Evolutionary conservation across 2,329 filamentous ascomycete species (phyloP).

Genomic region (Rhynchosporium graminicola): DNA sequence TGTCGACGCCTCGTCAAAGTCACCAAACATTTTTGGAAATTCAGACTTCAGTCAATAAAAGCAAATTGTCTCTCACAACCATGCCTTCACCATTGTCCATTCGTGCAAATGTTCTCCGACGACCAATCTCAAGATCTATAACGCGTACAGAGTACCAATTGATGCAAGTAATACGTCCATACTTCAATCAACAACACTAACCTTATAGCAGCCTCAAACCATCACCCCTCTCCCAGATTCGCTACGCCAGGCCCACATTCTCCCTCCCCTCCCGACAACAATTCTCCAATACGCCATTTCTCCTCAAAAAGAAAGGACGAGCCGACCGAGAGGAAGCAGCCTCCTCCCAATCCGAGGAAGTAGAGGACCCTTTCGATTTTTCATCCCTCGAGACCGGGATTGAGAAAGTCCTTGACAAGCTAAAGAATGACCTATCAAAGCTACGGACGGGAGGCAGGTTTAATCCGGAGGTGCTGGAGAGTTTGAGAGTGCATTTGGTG

Average conservation of each 20-base stretch:
- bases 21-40: slow-evolving; percentile 17
- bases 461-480: slow-evolving; percentile 62
- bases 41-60: neutral
- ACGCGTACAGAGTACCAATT: slow-evolving; percentile 21
- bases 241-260: slow-evolving; percentile 3
- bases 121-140: neutral
- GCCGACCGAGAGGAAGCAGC: slow-evolving; percentile 29
- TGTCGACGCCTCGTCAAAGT: slow-evolving; percentile 22
- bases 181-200: slow-evolving; percentile 6
- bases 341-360: slow-evolving; percentile 17
- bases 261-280: slow-evolving; percentile 3
- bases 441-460: slow-evolving; percentile 62
- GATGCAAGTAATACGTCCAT: slow-evolving; percentile 19
- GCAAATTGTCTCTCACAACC: slow-evolving; percentile 13
- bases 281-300: slow-evolving; percentile 25
- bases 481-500: slow-evolving; percentile 57
- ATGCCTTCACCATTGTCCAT: slow-evolving; percentile 31
- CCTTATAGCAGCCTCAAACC: slow-evolving; percentile 9
- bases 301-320: slow-evolving; percentile 35
- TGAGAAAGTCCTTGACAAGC: slow-evolving; percentile 52
- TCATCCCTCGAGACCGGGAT: slow-evolving; percentile 57
- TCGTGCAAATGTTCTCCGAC: slow-evolving; percentile 16
- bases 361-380: slow-evolving; percentile 60
- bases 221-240: slow-evolving; percentile 1
- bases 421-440: slow-evolving; percentile 63